These are phyloP conservation scores for Sarocladium strictum DNA, from an alignment of 2,329 filamentous ascomycete species.

Conservation along the genomic window DNA sequence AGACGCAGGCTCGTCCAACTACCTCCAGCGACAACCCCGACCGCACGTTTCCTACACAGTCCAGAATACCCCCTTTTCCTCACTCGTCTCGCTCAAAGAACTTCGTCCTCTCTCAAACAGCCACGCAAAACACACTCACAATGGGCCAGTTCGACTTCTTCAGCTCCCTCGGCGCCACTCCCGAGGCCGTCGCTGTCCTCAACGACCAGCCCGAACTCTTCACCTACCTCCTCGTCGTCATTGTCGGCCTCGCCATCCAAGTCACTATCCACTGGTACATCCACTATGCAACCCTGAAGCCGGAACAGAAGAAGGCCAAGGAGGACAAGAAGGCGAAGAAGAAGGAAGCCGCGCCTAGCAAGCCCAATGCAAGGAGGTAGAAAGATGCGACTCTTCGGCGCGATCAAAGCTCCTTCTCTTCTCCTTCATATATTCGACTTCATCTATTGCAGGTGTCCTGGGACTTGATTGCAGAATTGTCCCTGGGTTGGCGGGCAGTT, in stretches of 20 bases:
- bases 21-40: not conserved
- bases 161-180: slow-evolving; percentile 48
- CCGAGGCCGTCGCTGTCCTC: slow-evolving; percentile 50
- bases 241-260: slow-evolving; percentile 42
- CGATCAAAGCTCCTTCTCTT: not conserved
- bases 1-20: slow-evolving; percentile 5
- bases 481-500: not conserved
- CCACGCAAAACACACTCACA: not conserved
- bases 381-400: not conserved
- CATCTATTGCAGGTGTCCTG: not conserved
- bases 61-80: not conserved
- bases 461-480: too few relatives aligned
- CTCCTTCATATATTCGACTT: not conserved
- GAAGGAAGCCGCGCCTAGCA: slow-evolving; percentile 20
- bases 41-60: not conserved
- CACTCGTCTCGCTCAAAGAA: not conserved
- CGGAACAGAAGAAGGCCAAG: slow-evolving; percentile 53
- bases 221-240: slow-evolving; percentile 49
- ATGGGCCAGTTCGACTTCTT: slow-evolving; percentile 55
- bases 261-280: slow-evolving; percentile 49
- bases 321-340: slow-evolving; percentile 31
- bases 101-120: not conserved
- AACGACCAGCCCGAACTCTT: slow-evolving; percentile 57
- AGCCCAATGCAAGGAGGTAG: slow-evolving; percentile 11
- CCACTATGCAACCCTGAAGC: slow-evolving; percentile 54